Conservation (phyloP, 352 stramenopile species). For the Pythium folliculosum region DNA sequence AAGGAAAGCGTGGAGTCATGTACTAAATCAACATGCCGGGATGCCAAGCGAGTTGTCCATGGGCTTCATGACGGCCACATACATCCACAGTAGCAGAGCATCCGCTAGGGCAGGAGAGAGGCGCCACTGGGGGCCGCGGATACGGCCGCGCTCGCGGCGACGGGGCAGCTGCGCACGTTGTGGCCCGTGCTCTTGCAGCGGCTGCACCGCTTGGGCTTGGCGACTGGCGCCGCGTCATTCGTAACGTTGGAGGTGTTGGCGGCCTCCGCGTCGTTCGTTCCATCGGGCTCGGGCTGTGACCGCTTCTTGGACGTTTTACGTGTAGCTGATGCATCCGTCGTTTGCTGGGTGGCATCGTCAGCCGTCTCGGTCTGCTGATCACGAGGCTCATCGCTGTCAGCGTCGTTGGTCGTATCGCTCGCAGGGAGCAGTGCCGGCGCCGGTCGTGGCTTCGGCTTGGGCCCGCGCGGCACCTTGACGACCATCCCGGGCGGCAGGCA, state of each 20-base stretch:
- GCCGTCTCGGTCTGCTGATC: not conserved
- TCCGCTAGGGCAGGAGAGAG: too few relatives aligned
- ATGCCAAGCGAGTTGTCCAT: too few relatives aligned
- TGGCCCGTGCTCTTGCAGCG: conserved; percentile 49
- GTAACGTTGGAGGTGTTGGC: not conserved
- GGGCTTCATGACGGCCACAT: not conserved
- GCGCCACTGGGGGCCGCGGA: not conserved
- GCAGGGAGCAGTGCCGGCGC: not conserved
- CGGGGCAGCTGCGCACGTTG: conserved; percentile 53
- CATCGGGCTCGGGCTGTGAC: not conserved
- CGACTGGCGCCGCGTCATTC: not conserved
- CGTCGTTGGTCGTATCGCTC: not conserved
- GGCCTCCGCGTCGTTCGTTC: not conserved
- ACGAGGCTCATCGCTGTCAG: not conserved
- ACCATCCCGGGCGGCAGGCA: conserved; percentile 10
- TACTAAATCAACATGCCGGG: too few relatives aligned
- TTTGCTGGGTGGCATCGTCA: not conserved
- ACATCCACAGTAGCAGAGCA: too few relatives aligned
- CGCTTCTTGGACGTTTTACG: conserved; percentile 1
- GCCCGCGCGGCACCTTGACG: not conserved
- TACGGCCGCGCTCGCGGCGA: not conserved
- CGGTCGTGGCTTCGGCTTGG: conserved; percentile 9
- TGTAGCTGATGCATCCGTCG: not conserved
- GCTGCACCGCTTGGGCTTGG: conserved; percentile 39
- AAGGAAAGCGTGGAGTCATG: not conserved